Percentiles rank a stretch among this genome's conserved stretches.
phyloP scores from a whole-genome alignment of 192 early-diverging fungal species.

The Backusella tarrabulga region DNA sequence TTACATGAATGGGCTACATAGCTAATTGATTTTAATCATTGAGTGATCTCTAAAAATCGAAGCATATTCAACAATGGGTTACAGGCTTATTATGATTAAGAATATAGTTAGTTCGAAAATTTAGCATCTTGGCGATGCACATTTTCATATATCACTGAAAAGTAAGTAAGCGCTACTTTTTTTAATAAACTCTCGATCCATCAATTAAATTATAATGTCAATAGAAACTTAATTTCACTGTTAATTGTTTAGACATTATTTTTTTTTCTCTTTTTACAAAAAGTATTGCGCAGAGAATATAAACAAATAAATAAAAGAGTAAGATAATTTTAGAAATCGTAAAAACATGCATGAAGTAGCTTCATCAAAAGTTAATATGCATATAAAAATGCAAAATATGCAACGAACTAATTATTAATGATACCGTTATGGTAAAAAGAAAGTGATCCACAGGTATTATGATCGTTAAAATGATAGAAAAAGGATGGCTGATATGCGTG shows the following conservation, averaged over 20 bases:
- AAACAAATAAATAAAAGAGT: neutral
- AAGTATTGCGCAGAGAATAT: neutral
- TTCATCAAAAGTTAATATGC: neutral
- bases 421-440: neutral
- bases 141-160: neutral
- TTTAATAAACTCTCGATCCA: neutral
- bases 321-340: neutral
- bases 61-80: neutral
- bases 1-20: neutral
- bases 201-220: neutral
- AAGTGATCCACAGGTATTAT: neutral
- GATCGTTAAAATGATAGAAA: neutral
- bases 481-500: neutral
- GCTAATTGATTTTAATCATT: neutral
- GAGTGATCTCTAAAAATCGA: neutral
- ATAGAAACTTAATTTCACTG: neutral
- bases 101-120: neutral
- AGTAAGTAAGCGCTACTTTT: neutral
- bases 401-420: neutral
- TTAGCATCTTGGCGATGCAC: neutral
- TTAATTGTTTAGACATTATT: neutral
- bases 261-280: neutral
- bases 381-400: neutral
- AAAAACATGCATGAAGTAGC: neutral
- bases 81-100: neutral